phyloP scores from a whole-genome alignment of 768 basidiomycete species.

The Trametes punicea region DNA sequence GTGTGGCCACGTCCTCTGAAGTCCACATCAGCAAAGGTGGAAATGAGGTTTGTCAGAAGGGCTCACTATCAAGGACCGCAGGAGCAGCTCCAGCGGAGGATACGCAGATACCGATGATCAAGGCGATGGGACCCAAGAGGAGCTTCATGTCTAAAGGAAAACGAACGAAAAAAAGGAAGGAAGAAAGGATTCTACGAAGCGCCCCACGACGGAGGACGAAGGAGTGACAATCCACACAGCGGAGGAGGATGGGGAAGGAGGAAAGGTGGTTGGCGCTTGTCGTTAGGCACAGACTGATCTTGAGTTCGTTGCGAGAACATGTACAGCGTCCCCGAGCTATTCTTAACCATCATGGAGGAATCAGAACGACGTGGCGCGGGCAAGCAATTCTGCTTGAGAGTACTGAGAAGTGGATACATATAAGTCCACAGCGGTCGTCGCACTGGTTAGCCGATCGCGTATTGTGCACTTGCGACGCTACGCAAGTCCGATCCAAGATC shows the following conservation, averaged over 20 bases:
- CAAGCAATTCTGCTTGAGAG: too few relatives aligned
- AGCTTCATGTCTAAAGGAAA: constrained; percentile 6
- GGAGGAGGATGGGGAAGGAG: background rate
- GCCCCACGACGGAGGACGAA: constrained; percentile 3
- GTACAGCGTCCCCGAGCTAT: background rate
- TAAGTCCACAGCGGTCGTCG: background rate
- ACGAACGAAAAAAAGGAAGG: background rate
- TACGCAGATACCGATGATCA: background rate
- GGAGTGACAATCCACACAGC: constrained; percentile 12
- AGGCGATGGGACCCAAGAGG: background rate
- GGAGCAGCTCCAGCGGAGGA: background rate
- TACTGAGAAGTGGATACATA: background rate
- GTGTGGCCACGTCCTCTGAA: background rate
- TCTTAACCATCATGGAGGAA: background rate
- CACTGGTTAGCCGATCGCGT: constrained; percentile 1
- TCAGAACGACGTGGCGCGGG: background rate
- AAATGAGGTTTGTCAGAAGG: background rate
- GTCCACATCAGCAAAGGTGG: background rate
- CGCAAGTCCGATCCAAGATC: too few relatives aligned
- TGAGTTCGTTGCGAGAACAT: constrained; percentile 9
- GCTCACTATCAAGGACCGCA: constrained; percentile 2
- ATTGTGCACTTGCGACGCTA: too few relatives aligned
- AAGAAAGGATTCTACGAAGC: background rate
- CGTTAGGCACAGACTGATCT: constrained; percentile 1
- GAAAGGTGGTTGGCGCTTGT: constrained; percentile 14